phyloP scores from a whole-genome alignment of 2,329 filamentous ascomycete genomes.

The Orbilia quercus region DNA sequence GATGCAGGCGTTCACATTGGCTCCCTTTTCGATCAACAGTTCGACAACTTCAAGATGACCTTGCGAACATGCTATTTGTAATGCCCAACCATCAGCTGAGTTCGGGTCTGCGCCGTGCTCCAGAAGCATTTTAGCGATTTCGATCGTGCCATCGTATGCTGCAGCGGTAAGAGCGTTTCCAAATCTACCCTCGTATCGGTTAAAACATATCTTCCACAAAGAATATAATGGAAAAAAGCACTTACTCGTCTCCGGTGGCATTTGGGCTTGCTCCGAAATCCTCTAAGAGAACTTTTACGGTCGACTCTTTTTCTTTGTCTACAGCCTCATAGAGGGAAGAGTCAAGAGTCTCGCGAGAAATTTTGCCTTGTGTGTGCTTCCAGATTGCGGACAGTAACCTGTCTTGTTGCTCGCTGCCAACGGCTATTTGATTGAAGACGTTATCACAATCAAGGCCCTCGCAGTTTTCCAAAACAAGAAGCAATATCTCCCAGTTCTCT shows the following conservation, averaged over 20 bases:
- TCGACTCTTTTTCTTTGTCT: conserved; percentile 63
- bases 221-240: too few species aligned
- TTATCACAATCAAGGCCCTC: conserved; percentile 62
- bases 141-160: conserved; percentile 17
- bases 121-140: conserved; percentile 33
- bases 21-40: conserved; percentile 26
- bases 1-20: conserved; percentile 60
- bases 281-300: conserved; percentile 63
- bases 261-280: conserved; percentile 63
- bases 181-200: too few species aligned
- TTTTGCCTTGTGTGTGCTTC: conserved; percentile 62
- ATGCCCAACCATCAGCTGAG: conserved; percentile 33
- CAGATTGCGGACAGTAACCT: conserved; percentile 63
- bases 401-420: conserved; percentile 62
- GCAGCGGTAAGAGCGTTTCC: conserved; percentile 53
- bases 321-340: conserved; percentile 64
- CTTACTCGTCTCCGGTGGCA: conserved; percentile 64
- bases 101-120: conserved; percentile 38
- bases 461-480: conserved; percentile 62
- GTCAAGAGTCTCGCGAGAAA: conserved; percentile 61
- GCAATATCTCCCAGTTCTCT: conserved; percentile 64
- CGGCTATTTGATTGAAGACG: conserved; percentile 62
- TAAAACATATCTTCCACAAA: too few species aligned
- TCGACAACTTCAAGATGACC: conserved; percentile 39
- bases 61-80: conserved; percentile 39